Conservation (phyloP, 2,329 filamentous ascomycete genomes). For the Xylaria arbuscula region DNA sequence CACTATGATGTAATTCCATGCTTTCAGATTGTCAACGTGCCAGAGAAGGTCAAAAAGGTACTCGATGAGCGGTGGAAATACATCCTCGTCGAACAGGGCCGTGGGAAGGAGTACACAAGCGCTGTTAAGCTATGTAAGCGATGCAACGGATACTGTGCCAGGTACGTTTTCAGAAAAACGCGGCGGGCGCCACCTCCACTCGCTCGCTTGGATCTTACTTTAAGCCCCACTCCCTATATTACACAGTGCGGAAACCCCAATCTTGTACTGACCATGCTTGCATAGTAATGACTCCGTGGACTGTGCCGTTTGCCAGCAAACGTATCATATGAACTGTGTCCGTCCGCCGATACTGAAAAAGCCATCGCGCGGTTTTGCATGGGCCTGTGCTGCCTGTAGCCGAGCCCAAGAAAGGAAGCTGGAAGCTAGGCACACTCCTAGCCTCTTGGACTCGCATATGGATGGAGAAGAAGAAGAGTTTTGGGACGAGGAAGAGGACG, state of each 20-base stretch:
- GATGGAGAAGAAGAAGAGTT: constrained; percentile 73
- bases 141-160: constrained; percentile 90
- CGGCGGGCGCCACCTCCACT: constrained; percentile 34
- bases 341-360: constrained; percentile 93
- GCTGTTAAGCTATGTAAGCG: constrained; percentile 96
- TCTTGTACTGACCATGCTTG: constrained; percentile 29
- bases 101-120: constrained; percentile 94
- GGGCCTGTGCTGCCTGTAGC: constrained; percentile 96
- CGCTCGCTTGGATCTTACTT: constrained; percentile 20
- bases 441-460: constrained; percentile 74
- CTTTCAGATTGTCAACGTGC: constrained; percentile 92
- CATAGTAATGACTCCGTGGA: constrained; percentile 91
- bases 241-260: constrained; percentile 30
- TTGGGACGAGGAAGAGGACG: constrained; percentile 78
- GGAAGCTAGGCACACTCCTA: constrained; percentile 88
- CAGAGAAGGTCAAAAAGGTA: constrained; percentile 92
- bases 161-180: constrained; percentile 64
- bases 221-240: constrained; percentile 36
- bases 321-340: constrained; percentile 99
- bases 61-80: constrained; percentile 97
- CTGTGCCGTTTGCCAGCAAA: constrained; percentile 93
- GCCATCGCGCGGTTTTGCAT: constrained; percentile 95
- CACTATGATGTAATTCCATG: constrained; percentile 98
- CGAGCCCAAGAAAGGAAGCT: constrained; percentile 93
- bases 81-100: constrained; percentile 91